Percentiles rank a stretch among this genome's conserved stretches.
Evolutionary conservation across 2,329 filamentous ascomycete species (phyloP).

Genomic region (Fusarium tupiense): DNA sequence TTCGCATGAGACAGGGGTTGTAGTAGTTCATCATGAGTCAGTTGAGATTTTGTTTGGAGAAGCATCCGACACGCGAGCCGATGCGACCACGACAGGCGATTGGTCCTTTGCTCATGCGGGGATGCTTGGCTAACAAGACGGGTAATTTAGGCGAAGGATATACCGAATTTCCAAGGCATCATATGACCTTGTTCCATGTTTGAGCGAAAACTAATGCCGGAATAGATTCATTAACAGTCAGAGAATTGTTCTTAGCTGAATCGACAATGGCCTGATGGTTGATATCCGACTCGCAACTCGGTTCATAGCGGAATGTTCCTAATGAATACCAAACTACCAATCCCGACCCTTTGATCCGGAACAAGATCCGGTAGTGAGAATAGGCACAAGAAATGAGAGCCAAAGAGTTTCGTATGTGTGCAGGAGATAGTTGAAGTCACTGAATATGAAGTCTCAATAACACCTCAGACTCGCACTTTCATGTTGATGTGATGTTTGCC

Average conservation of each 20-base stretch:
- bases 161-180: neutral
- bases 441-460: neutral
- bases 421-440: neutral
- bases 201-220: neutral
- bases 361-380: neutral
- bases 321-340: neutral
- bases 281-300: neutral
- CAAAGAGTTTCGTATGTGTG: fast-evolving
- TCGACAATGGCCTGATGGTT: neutral
- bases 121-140: neutral
- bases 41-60: neutral
- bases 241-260: neutral
- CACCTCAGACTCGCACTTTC: too few relatives aligned
- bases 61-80: slow-evolving; percentile 44
- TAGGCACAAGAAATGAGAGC: neutral
- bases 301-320: neutral
- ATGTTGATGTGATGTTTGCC: too few relatives aligned
- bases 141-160: slow-evolving; percentile 3
- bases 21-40: slow-evolving; percentile 4
- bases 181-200: neutral
- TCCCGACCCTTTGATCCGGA: neutral
- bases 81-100: slow-evolving; percentile 38
- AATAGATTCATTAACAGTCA: neutral
- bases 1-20: neutral
- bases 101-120: slow-evolving; percentile 24